These are phyloP conservation scores for Penicillium simplicissimum DNA, from an alignment of 495 filamentous ascomycete genomes.

Conservation along the genomic window DNA sequence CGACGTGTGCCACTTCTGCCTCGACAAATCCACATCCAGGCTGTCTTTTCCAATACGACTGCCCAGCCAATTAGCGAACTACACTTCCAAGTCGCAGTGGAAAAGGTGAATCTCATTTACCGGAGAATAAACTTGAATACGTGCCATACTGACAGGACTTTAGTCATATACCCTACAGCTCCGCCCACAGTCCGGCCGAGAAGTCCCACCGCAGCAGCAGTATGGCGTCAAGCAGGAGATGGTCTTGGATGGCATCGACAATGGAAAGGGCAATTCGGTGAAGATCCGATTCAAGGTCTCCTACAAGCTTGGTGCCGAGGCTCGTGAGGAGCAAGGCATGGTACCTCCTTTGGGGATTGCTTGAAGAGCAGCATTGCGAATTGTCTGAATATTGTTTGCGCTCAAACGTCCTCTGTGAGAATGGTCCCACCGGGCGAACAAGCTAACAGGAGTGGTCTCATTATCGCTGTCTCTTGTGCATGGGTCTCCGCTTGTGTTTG, in stretches of 20 bases:
- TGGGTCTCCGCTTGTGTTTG: background rate
- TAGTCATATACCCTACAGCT: conserved; percentile 76
- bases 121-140: background rate
- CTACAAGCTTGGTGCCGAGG: conserved; percentile 68
- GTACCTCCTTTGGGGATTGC: conserved; percentile 80
- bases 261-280: conserved; percentile 69
- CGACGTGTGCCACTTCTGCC: conserved; percentile 40
- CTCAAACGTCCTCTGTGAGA: background rate
- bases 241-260: conserved; percentile 68
- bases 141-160: conserved; percentile 1
- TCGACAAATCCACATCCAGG: conserved; percentile 57
- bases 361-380: conserved; percentile 22
- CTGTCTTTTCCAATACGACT: conserved; percentile 76
- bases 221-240: conserved; percentile 84
- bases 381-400: background rate
- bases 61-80: conserved; percentile 70
- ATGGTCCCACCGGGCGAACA: background rate
- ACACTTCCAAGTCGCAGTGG: conserved; percentile 89
- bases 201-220: conserved; percentile 69
- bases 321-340: conserved; percentile 82
- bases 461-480: background rate
- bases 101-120: conserved; percentile 64
- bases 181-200: conserved; percentile 77
- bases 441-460: background rate
- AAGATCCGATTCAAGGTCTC: conserved; percentile 87